Conservation (phyloP, 2,329 filamentous ascomycete genomes). For the Thelonectria discophora region DNA sequence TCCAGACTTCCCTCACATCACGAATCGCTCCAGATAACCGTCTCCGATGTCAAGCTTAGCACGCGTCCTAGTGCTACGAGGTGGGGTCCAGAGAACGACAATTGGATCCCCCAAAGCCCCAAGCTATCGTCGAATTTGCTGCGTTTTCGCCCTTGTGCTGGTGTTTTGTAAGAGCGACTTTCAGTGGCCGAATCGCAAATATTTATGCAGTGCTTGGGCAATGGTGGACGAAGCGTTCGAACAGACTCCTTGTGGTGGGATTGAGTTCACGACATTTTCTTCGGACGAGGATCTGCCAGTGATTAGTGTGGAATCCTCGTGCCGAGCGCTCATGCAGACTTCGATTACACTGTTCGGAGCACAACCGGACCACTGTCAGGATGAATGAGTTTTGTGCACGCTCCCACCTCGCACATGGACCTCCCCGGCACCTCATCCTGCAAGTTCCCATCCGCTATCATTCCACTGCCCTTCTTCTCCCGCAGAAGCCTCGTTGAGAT, state of each 20-base stretch:
- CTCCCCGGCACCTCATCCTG: neutral
- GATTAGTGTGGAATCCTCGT: neutral
- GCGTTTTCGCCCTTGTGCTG: constrained; percentile 13
- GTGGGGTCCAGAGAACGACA: constrained; percentile 12
- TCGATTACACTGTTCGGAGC: neutral
- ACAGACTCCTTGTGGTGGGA: neutral
- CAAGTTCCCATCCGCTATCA: neutral
- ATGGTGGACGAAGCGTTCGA: neutral
- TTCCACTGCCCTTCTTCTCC: neutral
- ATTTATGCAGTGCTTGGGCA: constrained; percentile 1
- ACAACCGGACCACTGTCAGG: neutral
- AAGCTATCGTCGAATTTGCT: neutral
- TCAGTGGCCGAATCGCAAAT: constrained; percentile 2
- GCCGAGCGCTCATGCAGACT: neutral
- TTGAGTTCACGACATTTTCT: neutral
- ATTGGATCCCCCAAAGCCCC: constrained; percentile 1
- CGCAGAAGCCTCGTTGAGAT: neutral
- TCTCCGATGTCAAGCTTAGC: constrained; percentile 11
- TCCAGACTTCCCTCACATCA: neutral
- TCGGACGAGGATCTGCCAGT: neutral
- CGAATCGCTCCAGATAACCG: constrained; percentile 5
- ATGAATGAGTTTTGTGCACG: neutral
- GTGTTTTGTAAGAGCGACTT: constrained; percentile 2
- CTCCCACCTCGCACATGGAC: neutral
- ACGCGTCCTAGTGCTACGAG: neutral